Conservation (phyloP, 805 yeast species). For the Yarrowia sp. region DNA sequence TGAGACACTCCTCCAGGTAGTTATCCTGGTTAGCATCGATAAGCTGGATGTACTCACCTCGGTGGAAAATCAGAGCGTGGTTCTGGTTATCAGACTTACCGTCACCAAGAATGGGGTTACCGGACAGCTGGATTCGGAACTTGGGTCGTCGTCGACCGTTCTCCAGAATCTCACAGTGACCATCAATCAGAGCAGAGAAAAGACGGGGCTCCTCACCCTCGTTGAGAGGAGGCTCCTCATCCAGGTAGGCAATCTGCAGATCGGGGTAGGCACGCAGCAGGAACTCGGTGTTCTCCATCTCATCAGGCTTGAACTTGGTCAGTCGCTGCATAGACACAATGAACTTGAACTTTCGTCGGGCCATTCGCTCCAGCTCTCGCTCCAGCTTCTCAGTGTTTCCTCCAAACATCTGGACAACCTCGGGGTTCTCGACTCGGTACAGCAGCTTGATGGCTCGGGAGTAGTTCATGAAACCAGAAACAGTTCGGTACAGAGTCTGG, state of each 20-base stretch:
- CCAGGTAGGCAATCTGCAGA: constrained; percentile 78
- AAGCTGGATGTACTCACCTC: constrained; percentile 94
- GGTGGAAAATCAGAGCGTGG: constrained; percentile 75
- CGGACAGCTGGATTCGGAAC: constrained; percentile 72
- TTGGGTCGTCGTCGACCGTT: constrained; percentile 61
- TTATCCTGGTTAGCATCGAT: constrained; percentile 97
- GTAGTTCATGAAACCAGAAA: constrained; percentile 97
- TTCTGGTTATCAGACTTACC: constrained; percentile 97
- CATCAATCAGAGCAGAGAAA: constrained; percentile 71
- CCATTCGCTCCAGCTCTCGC: constrained; percentile 85
- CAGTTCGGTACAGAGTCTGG: constrained; percentile 94
- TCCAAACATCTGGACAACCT: constrained; percentile 92
- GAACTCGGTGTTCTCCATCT: constrained; percentile 63
- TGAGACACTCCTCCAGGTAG: constrained; percentile 89
- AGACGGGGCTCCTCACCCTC: constrained; percentile 47
- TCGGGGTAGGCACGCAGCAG: constrained; percentile 73
- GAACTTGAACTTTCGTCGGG: constrained; percentile 74
- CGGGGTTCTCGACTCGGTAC: constrained; percentile 93
- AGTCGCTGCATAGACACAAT: constrained; percentile 86
- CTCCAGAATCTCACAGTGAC: constrained; percentile 53
- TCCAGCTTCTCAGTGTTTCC: constrained; percentile 97
- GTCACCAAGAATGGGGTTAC: constrained; percentile 93
- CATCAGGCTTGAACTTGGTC: constrained; percentile 61
- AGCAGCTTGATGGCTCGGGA: constrained; percentile 91
- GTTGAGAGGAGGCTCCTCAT: constrained; percentile 74